A percentile compares a stretch with the other conserved stretches of the same genome.
These are phyloP conservation scores for Tripterygium wilfordii DNA, from an alignment of 177 flowering plant genomes.

Conservation along the genomic window DNA sequence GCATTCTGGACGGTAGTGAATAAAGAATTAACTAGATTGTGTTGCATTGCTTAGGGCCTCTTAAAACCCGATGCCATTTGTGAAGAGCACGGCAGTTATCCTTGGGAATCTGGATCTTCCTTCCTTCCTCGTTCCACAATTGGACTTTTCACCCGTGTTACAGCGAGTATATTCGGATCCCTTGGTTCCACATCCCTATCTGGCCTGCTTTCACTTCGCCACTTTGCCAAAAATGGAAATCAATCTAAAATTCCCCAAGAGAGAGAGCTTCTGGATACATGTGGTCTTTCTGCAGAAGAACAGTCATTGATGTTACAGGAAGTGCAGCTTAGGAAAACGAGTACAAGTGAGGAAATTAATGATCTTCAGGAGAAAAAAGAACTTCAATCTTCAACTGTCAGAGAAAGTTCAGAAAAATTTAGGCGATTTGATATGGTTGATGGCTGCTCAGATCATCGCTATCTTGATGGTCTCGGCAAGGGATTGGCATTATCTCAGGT, in stretches of 20 bases:
- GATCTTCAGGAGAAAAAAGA: slow-evolving; percentile 16
- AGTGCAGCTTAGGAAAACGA: slow-evolving; percentile 11
- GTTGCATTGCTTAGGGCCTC: slow-evolving; percentile 31
- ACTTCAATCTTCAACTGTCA: slow-evolving; percentile 8
- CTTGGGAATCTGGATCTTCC: slow-evolving; percentile 24
- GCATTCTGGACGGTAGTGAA: too few relatives aligned
- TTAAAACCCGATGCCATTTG: slow-evolving; percentile 13
- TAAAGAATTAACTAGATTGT: too few relatives aligned
- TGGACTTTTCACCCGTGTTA: slow-evolving; percentile 52
- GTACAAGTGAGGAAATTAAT: slow-evolving; percentile 14
- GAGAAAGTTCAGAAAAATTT: slow-evolving; percentile 23
- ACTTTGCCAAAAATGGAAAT: slow-evolving; percentile 14
- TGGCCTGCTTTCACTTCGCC: slow-evolving; percentile 13
- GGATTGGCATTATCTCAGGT: slow-evolving; percentile 55
- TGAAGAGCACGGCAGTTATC: slow-evolving; percentile 20
- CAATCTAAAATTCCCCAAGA: slow-evolving; percentile 13
- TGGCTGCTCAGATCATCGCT: slow-evolving; percentile 77
- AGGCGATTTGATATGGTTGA: slow-evolving; percentile 66
- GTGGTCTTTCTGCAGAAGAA: slow-evolving; percentile 13
- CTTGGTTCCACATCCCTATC: slow-evolving; percentile 36
- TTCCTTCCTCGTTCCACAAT: slow-evolving; percentile 59
- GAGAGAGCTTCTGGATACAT: slow-evolving; percentile 23
- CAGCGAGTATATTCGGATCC: slow-evolving; percentile 48
- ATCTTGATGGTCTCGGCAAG: slow-evolving; percentile 29
- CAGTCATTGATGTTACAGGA: slow-evolving; percentile 10